Percentiles rank a stretch among this genome's conserved stretches.
phyloP scores from a whole-genome alignment of 495 filamentous ascomycete genomes.

The Penicillium pulvis region DNA sequence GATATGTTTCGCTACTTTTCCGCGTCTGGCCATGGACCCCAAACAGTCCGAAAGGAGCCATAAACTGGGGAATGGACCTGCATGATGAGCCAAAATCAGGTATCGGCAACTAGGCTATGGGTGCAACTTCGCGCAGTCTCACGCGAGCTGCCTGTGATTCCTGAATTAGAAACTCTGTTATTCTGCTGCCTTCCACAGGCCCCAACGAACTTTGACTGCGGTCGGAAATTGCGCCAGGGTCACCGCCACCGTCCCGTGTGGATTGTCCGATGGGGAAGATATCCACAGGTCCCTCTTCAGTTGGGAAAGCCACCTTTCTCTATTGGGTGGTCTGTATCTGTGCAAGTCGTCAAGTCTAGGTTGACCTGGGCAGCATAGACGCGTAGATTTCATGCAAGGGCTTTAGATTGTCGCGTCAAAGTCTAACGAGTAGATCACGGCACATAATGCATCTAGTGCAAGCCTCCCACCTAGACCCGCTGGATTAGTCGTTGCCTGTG shows the following conservation, averaged over 20 bases:
- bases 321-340: not conserved
- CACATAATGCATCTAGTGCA: not conserved
- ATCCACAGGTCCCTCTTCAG: not conserved
- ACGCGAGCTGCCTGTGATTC: not conserved
- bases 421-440: not conserved
- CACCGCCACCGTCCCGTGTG: not conserved
- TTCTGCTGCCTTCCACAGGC: conserved; percentile 2
- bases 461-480: not conserved
- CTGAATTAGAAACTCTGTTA: not conserved
- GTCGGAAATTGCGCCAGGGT: not conserved
- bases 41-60: not conserved
- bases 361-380: not conserved
- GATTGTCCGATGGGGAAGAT: not conserved
- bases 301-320: not conserved
- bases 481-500: not conserved
- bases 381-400: not conserved
- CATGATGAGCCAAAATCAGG: not conserved
- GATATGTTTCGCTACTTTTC: not conserved
- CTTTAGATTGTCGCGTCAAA: not conserved
- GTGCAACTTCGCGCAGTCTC: not conserved
- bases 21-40: not conserved
- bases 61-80: not conserved
- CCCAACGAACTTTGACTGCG: not conserved
- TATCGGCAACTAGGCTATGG: not conserved
- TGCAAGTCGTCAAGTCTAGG: not conserved